Evolutionary conservation across 306 rosid genomes (phyloP).

Genomic region (Sicyos baderoa): DNA sequence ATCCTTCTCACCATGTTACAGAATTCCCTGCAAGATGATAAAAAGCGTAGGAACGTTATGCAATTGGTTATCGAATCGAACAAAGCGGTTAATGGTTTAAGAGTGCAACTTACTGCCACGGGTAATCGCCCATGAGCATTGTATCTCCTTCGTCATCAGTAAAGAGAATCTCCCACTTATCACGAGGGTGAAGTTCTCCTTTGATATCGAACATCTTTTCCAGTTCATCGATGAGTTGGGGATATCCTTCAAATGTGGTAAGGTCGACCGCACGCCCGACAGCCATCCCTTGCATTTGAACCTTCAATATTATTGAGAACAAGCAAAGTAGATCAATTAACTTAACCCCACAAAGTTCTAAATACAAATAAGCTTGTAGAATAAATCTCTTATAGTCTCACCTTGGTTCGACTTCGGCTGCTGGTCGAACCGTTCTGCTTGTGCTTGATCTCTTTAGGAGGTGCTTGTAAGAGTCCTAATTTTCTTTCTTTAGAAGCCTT

Average conservation of each 20-base stretch:
- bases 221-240: conserved; percentile 62
- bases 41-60: not conserved
- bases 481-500: conserved; percentile 42
- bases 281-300: conserved; percentile 91
- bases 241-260: conserved; percentile 64
- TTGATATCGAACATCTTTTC: conserved; percentile 81
- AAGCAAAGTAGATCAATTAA: conserved; percentile 15
- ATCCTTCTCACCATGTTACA: conserved; percentile 80
- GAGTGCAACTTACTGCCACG: conserved; percentile 69
- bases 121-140: conserved; percentile 85
- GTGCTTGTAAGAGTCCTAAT: conserved; percentile 33
- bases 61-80: conserved; percentile 2
- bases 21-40: conserved; percentile 56
- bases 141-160: conserved; percentile 90
- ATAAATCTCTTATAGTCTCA: conserved; percentile 18
- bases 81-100: not conserved
- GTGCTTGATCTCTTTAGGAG: conserved; percentile 47
- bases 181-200: conserved; percentile 56
- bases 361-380: not conserved
- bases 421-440: conserved; percentile 44
- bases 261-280: conserved; percentile 96
- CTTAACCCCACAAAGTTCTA: not conserved
- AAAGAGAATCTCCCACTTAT: conserved; percentile 70
- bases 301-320: conserved; percentile 37
- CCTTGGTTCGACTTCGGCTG: conserved; percentile 86